These are phyloP conservation scores for Pelargonium cotyledonis DNA, from an alignment of 441 rosid genomes.

Conservation along the genomic window DNA sequence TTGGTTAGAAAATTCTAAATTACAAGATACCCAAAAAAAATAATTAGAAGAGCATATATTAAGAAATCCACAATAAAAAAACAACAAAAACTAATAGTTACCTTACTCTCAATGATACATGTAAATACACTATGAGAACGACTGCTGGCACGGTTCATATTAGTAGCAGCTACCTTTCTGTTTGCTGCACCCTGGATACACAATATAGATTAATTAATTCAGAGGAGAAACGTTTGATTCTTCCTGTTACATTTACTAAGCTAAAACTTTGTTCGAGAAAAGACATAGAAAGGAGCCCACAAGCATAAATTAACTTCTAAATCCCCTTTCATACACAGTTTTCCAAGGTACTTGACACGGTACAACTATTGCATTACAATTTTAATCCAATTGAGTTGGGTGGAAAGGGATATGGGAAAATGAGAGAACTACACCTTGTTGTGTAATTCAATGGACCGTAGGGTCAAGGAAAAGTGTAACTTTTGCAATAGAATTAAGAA, in stretches of 20 bases:
- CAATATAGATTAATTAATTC: neutral
- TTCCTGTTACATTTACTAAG: neutral
- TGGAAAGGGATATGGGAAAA: no score
- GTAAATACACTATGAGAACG: slow-evolving; percentile 99
- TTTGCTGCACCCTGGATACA: slow-evolving; percentile 82
- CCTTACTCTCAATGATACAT: slow-evolving; percentile 91
- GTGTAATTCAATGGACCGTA: no score
- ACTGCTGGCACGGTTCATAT: slow-evolving; percentile 97
- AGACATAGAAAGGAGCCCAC: neutral
- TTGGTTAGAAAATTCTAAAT: slow-evolving; percentile 13
- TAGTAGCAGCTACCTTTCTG: slow-evolving; percentile 95
- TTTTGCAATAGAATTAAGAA: neutral
- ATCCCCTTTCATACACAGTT: neutral
- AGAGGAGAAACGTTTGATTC: neutral
- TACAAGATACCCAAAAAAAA: slow-evolving; percentile 7
- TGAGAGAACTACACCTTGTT: no score
- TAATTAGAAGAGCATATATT: neutral
- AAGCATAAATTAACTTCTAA: neutral
- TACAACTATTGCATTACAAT: neutral
- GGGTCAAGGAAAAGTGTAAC: neutral
- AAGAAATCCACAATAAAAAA: neutral
- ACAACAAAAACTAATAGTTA: slow-evolving; percentile 22
- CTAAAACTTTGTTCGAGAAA: no score
- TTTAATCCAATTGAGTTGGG: no score
- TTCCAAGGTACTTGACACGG: neutral